Conservation (phyloP, 2,329 filamentous ascomycete species). For the Aspergillus neoniger region DNA sequence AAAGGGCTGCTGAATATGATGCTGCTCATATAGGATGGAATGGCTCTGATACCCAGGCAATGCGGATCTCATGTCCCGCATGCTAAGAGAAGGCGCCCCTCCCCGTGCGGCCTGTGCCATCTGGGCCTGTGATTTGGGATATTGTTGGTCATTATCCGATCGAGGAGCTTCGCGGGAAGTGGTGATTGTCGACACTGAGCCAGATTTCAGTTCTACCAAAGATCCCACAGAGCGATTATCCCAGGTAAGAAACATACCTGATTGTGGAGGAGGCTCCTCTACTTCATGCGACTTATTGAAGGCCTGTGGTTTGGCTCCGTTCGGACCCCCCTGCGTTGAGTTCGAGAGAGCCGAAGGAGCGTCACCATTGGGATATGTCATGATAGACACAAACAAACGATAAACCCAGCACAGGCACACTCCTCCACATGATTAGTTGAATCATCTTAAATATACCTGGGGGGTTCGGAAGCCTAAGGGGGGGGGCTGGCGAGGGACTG, state of each 20-base stretch:
- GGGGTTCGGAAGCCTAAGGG: background rate
- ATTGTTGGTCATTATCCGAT: slow-evolving; percentile 23
- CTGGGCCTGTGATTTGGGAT: slow-evolving; percentile 21
- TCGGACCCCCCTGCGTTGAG: slow-evolving; percentile 5
- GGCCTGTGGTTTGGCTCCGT: background rate
- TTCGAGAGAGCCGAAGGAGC: slow-evolving; percentile 11
- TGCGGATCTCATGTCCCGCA: slow-evolving; percentile 33
- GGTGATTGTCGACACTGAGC: slow-evolving; percentile 12
- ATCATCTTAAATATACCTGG: background rate
- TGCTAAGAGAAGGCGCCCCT: slow-evolving; percentile 25
- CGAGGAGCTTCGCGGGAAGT: slow-evolving; percentile 11
- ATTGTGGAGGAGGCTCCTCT: slow-evolving; percentile 5
- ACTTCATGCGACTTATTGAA: slow-evolving; percentile 1
- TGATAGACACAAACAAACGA: background rate
- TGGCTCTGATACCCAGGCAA: slow-evolving; percentile 30
- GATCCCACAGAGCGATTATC: background rate
- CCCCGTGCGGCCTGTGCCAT: slow-evolving; percentile 25
- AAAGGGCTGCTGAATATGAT: slow-evolving; percentile 31
- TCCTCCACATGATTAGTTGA: background rate
- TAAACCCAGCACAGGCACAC: background rate
- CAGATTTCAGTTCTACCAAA: background rate
- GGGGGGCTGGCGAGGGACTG: background rate
- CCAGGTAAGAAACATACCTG: slow-evolving; percentile 14
- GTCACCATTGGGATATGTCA: slow-evolving; percentile 18
- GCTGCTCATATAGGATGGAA: slow-evolving; percentile 29